Evolutionary conservation across 2,329 filamentous ascomycete genomes (phyloP).

Genomic region (Aspergillus sp.): DNA sequence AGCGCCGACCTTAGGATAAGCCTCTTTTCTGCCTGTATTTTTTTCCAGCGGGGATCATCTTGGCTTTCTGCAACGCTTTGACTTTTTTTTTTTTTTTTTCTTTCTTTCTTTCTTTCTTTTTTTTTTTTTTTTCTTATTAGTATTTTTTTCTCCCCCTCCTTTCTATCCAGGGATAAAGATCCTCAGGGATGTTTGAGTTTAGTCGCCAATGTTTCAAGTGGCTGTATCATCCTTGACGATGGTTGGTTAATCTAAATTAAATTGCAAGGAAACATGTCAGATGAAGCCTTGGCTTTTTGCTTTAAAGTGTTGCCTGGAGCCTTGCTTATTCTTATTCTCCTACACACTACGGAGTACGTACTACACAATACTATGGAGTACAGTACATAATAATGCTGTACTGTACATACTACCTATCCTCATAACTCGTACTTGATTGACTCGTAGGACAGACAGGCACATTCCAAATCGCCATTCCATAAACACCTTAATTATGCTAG

Average conservation of each 20-base stretch:
- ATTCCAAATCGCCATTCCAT: constrained; percentile 3
- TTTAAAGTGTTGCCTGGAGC: neutral
- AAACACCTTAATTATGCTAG: constrained; percentile 29
- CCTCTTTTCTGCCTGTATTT: neutral
- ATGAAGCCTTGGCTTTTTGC: no score
- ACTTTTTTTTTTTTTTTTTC: constrained; percentile 1
- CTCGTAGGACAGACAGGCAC: no score
- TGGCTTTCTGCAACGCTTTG: constrained; percentile 18
- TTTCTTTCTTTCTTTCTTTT: no score
- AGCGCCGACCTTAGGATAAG: no score
- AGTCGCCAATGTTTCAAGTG: neutral
- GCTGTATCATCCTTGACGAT: neutral
- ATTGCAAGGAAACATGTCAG: no score
- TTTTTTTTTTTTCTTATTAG: no score
- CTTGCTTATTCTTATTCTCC: constrained; percentile 4
- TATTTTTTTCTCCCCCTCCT: no score
- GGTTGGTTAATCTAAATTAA: no score
- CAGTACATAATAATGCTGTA: no score
- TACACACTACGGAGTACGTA: neutral
- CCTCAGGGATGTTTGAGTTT: constrained; percentile 2
- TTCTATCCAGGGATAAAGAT: constrained; percentile 8
- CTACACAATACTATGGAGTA: neutral
- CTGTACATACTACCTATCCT: no score
- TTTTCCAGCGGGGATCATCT: constrained; percentile 8
- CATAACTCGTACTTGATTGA: no score